A percentile compares a stretch with the other conserved stretches of the same genome.
Conservation (phyloP, 75 land plant species). For the Sequoiadendron giganteum region DNA sequence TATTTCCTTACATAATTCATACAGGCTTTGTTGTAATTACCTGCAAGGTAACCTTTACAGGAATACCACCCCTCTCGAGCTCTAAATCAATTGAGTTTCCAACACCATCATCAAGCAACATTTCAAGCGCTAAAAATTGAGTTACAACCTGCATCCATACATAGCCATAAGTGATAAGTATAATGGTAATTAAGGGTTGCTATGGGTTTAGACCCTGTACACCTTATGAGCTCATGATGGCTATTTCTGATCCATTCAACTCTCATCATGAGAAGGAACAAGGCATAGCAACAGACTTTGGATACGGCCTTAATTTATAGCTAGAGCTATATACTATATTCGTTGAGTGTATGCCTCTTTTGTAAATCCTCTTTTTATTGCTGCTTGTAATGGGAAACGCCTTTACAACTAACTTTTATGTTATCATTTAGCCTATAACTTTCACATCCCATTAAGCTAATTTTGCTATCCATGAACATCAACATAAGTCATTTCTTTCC, state of each 20-base stretch:
- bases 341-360: background rate
- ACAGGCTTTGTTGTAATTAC: slow-evolving; percentile 20
- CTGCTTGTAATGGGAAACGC: background rate
- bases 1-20: background rate
- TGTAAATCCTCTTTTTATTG: background rate
- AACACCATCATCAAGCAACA: slow-evolving; percentile 86
- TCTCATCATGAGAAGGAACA: background rate
- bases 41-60: slow-evolving; percentile 53
- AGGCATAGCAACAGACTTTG: background rate
- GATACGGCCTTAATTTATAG: background rate
- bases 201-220: background rate
- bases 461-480: background rate
- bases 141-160: slow-evolving; percentile 65
- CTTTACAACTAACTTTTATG: background rate
- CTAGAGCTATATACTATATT: background rate
- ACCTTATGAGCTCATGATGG: background rate
- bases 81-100: slow-evolving; percentile 50
- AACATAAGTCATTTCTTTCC: background rate
- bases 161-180: background rate
- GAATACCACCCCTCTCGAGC: slow-evolving; percentile 81
- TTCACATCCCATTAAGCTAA: background rate
- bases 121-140: slow-evolving; percentile 81
- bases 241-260: background rate
- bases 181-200: background rate
- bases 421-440: no score